These are phyloP conservation scores for Wickerhamomyces sp. DNA, from an alignment of 1,139 yeast species.

Conservation along the genomic window DNA sequence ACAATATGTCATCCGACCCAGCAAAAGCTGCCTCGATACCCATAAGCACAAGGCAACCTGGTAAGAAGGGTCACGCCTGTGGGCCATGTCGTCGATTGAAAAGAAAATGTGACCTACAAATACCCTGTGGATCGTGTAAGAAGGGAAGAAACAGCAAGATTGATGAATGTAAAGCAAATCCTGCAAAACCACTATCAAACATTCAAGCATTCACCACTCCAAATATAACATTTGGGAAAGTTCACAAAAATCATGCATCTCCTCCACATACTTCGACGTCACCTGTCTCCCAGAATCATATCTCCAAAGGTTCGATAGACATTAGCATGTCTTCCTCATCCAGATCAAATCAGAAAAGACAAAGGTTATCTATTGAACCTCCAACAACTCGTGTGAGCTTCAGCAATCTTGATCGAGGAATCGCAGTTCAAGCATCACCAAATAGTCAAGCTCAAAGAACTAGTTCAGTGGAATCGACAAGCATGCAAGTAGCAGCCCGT, in stretches of 20 bases:
- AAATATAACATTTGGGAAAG: constrained; percentile 10
- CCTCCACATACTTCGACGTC: background rate
- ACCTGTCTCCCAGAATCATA: background rate
- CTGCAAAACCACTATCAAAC: constrained; percentile 11
- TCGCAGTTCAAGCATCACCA: background rate
- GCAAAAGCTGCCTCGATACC: constrained; percentile 1
- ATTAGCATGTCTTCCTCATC: background rate
- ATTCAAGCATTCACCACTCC: constrained; percentile 10
- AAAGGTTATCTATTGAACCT: background rate
- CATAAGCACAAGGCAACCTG: constrained; percentile 1
- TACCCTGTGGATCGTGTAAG: constrained; percentile 16
- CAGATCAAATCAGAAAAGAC: background rate
- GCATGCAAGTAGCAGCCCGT: background rate
- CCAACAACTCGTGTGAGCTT: constrained; percentile 1
- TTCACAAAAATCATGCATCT: constrained; percentile 2
- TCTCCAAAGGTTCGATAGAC: background rate
- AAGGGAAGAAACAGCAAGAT: constrained; percentile 13
- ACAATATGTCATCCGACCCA: constrained; percentile 1
- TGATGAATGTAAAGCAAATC: constrained; percentile 13
- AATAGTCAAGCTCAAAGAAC: background rate
- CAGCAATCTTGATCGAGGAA: constrained; percentile 2
- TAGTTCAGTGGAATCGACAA: background rate
- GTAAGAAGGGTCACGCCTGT: constrained; percentile 21
- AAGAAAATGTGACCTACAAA: constrained; percentile 16
- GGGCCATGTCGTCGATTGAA: constrained; percentile 18